phyloP scores from a whole-genome alignment of 2,329 filamentous ascomycete species.

The Penicillium fuscoglaucum region DNA sequence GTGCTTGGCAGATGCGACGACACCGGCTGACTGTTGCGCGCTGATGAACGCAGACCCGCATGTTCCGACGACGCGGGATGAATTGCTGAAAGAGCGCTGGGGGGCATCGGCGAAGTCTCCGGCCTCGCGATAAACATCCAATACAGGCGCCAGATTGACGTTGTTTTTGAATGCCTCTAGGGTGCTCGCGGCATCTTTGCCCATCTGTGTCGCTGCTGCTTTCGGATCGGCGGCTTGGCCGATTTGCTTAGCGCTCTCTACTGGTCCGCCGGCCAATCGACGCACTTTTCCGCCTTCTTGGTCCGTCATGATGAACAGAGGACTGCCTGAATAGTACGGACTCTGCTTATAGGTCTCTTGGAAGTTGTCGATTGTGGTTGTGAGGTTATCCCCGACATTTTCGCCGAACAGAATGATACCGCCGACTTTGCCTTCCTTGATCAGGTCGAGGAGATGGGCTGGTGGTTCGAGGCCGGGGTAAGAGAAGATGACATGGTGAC shows the following conservation, averaged over 20 bases:
- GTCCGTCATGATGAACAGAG: constrained; percentile 35
- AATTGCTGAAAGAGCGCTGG: constrained; percentile 31
- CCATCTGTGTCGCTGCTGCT: constrained; percentile 23
- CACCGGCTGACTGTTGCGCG: constrained; percentile 23
- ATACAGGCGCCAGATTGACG: constrained; percentile 30
- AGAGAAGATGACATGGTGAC: constrained; percentile 37
- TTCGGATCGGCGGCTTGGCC: constrained; percentile 22
- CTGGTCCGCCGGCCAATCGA: constrained; percentile 30
- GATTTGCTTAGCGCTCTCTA: constrained; percentile 26
- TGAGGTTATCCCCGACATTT: constrained; percentile 31
- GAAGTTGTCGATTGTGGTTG: constrained; percentile 20
- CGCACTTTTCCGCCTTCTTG: constrained; percentile 36
- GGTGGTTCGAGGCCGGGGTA: constrained; percentile 31
- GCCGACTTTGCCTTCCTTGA: constrained; percentile 32
- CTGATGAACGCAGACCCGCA: constrained; percentile 26
- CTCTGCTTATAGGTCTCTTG: constrained; percentile 28
- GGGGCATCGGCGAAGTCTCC: constrained; percentile 31
- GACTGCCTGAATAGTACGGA: constrained; percentile 22
- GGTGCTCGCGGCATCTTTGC: constrained; percentile 23
- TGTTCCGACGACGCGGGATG: constrained; percentile 19
- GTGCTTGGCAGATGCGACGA: constrained; percentile 33
- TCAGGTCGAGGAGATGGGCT: constrained; percentile 25
- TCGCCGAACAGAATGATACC: constrained; percentile 35
- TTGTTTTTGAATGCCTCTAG: constrained; percentile 24
- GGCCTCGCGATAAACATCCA: constrained; percentile 31